A percentile compares a stretch with the other conserved stretches of the same genome.
Evolutionary conservation across 2,329 filamentous ascomycete species (phyloP).

Genomic region (Pseudocercospora musae): DNA sequence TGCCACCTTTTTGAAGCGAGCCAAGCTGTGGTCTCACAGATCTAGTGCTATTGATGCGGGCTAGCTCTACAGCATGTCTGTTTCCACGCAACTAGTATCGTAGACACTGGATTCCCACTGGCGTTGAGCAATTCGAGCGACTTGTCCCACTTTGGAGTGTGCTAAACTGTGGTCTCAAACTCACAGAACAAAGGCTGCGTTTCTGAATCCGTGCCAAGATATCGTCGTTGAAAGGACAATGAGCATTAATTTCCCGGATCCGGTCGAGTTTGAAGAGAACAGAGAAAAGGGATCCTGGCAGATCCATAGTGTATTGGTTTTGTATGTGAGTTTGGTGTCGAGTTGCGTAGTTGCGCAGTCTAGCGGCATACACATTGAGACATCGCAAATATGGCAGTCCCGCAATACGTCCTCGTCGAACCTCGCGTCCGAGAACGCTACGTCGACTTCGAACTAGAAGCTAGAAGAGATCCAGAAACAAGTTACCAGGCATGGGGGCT

Average conservation of each 20-base stretch:
- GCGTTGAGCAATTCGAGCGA: too few relatives aligned
- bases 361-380: too few relatives aligned
- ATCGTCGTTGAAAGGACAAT: neutral
- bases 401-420: neutral
- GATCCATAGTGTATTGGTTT: neutral
- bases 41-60: too few relatives aligned
- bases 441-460: neutral
- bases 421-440: neutral
- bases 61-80: too few relatives aligned
- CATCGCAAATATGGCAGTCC: neutral
- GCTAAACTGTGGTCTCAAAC: too few relatives aligned
- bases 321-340: neutral
- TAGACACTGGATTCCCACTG: too few relatives aligned
- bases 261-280: neutral
- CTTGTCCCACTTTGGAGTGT: too few relatives aligned
- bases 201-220: neutral
- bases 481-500: neutral
- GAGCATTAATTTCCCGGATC: neutral
- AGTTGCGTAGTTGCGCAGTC: neutral
- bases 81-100: too few relatives aligned
- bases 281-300: neutral
- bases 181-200: too few relatives aligned
- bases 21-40: too few relatives aligned
- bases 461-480: neutral
- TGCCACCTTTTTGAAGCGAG: too few relatives aligned